These are phyloP conservation scores for Diaporthe australafricana DNA, from an alignment of 2,329 filamentous ascomycete species.

Conservation along the genomic window DNA sequence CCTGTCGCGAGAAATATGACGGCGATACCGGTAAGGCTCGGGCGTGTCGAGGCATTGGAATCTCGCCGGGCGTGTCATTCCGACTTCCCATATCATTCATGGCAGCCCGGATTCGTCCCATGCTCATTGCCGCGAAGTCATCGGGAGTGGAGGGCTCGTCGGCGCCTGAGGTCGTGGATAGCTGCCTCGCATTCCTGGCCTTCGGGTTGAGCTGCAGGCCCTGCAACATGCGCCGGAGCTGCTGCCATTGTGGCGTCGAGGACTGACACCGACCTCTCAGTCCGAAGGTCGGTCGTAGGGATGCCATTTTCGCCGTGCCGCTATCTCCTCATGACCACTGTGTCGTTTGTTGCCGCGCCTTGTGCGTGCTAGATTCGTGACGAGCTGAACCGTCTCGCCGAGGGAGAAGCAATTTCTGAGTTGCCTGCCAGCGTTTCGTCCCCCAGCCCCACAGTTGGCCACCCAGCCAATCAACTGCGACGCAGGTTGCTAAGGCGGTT, in stretches of 20 bases:
- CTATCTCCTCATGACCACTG: conserved; percentile 37
- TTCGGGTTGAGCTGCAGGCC: conserved; percentile 33
- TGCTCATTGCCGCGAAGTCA: conserved; percentile 22
- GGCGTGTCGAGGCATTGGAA: conserved; percentile 57
- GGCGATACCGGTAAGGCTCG: conserved; percentile 86
- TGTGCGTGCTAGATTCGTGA: conserved; percentile 3
- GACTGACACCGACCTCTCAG: conserved; percentile 35
- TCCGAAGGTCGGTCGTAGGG: conserved; percentile 35
- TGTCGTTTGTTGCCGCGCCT: conserved; percentile 28
- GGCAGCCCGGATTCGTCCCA: background rate
- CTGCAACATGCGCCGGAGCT: conserved; percentile 35
- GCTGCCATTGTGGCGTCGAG: conserved; percentile 38
- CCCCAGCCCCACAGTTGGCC: background rate
- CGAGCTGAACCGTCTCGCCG: conserved; percentile 21
- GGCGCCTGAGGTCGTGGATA: conserved; percentile 30
- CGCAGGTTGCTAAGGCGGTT: background rate
- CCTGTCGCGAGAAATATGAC: conserved; percentile 93
- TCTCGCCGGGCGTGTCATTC: conserved; percentile 42
- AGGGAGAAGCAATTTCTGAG: conserved; percentile 34
- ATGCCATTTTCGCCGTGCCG: conserved; percentile 35
- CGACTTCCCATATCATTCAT: conserved; percentile 32
- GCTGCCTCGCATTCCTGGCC: conserved; percentile 27
- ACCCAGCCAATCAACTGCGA: background rate
- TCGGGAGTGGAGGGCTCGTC: conserved; percentile 4
- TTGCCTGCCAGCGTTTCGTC: background rate